phyloP scores from a whole-genome alignment of 768 basidiomycete species.

The Collybiopsis luxurians region DNA sequence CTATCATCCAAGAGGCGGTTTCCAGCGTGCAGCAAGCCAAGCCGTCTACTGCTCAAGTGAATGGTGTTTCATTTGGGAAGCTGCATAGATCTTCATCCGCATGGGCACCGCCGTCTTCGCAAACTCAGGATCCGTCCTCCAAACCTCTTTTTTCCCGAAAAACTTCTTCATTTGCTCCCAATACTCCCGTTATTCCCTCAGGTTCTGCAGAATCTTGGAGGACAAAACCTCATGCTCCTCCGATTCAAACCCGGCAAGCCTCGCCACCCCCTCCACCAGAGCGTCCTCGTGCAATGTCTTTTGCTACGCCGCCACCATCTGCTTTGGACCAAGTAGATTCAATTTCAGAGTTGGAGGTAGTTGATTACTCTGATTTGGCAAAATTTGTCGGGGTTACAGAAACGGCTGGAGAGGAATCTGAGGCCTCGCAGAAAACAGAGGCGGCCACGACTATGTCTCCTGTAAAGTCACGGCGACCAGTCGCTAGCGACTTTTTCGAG shows the following conservation, averaged over 20 bases:
- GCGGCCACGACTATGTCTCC: conserved; percentile 17
- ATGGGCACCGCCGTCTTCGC: not conserved
- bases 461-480: conserved; percentile 36
- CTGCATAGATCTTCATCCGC: not conserved
- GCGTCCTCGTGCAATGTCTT: conserved; percentile 22
- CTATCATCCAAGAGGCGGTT: not conserved
- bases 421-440: conserved; percentile 14
- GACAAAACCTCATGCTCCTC: conserved; percentile 40
- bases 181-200: conserved; percentile 12
- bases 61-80: not conserved
- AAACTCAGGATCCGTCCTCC: conserved; percentile 21
- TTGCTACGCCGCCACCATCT: conserved; percentile 31
- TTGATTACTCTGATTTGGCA: conserved; percentile 77
- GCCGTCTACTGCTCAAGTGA: not conserved
- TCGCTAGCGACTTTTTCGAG: conserved; percentile 76
- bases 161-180: conserved; percentile 16
- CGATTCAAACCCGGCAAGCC: conserved; percentile 26
- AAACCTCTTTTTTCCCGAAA: conserved; percentile 24
- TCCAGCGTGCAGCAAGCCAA: not conserved
- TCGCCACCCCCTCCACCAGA: conserved; percentile 18
- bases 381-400: conserved; percentile 53
- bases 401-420: conserved; percentile 11
- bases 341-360: conserved; percentile 66
- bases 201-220: conserved; percentile 59
- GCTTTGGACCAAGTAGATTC: conserved; percentile 41